Conservation (phyloP, 2,329 filamentous ascomycete species). For the Pseudogymnoascus sp. region DNA sequence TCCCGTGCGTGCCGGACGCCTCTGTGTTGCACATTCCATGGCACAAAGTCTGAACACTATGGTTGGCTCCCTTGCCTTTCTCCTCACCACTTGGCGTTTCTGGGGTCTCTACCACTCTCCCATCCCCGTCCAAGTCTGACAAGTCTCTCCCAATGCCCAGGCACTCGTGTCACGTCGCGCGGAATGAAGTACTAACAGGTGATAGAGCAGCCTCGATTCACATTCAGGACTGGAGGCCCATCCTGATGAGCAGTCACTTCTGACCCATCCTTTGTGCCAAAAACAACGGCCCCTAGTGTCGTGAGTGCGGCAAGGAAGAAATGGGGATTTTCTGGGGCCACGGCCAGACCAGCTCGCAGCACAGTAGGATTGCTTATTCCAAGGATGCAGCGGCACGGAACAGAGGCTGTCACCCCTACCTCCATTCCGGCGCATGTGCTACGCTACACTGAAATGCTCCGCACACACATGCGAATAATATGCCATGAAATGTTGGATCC, state of each 20-base stretch:
- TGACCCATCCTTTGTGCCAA: constrained; percentile 3
- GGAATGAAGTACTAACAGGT: background rate
- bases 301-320: background rate
- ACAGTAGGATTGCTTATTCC: background rate
- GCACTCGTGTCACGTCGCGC: background rate
- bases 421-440: background rate
- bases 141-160: background rate
- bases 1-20: background rate
- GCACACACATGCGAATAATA: constrained; percentile 1
- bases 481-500: background rate
- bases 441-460: background rate
- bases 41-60: background rate
- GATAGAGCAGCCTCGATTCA: background rate
- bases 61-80: constrained; percentile 3
- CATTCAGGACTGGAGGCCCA: background rate
- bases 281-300: background rate
- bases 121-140: background rate
- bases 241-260: background rate
- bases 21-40: background rate
- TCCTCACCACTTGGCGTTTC: constrained; percentile 2
- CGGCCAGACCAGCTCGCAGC: background rate
- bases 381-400: background rate
- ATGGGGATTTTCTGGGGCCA: background rate
- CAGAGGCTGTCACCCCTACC: background rate
- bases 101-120: background rate